These are phyloP conservation scores for Botryosphaeria agaves DNA, from an alignment of 2,329 filamentous ascomycete genomes.

Conservation along the genomic window DNA sequence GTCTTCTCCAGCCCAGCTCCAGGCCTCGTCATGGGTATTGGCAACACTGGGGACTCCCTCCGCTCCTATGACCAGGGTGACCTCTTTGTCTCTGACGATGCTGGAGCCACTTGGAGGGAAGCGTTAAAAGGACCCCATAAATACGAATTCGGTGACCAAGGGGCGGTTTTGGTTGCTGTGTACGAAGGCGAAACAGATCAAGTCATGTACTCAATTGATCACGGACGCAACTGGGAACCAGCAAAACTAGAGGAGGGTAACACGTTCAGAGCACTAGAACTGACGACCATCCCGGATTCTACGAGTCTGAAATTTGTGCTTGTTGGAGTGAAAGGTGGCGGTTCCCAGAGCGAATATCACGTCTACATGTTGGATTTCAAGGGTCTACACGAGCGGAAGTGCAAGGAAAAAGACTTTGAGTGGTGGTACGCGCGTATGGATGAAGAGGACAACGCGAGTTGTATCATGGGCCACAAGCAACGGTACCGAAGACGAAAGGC, in stretches of 20 bases:
- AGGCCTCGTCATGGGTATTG: conserved; percentile 83
- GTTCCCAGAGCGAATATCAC: conserved; percentile 35
- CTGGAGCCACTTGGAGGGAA: conserved; percentile 67
- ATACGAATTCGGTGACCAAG: conserved; percentile 91
- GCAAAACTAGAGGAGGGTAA: conserved; percentile 50
- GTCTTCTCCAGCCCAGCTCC: conserved; percentile 90
- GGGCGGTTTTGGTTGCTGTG: conserved; percentile 72
- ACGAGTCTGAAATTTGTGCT: conserved; percentile 84
- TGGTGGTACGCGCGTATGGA: conserved; percentile 76
- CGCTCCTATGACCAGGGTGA: conserved; percentile 55
- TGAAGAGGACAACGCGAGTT: conserved; percentile 63
- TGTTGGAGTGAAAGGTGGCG: conserved; percentile 40
- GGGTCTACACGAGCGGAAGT: conserved; percentile 63
- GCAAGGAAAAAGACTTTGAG: conserved; percentile 62
- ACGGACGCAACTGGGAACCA: conserved; percentile 68
- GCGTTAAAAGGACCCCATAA: conserved; percentile 70
- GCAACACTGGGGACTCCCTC: conserved; percentile 68
- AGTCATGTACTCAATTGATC: conserved; percentile 68
- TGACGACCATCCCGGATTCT: conserved; percentile 85
- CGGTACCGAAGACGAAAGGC: conserved; percentile 74
- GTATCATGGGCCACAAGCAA: conserved; percentile 92
- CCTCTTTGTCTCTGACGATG: conserved; percentile 80
- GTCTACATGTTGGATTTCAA: conserved; percentile 72
- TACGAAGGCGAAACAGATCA: conserved; percentile 41
- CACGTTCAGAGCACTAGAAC: conserved; percentile 52